phyloP scores from a whole-genome alignment of 805 yeast genomes.

The Wickerhamomyces bovis region DNA sequence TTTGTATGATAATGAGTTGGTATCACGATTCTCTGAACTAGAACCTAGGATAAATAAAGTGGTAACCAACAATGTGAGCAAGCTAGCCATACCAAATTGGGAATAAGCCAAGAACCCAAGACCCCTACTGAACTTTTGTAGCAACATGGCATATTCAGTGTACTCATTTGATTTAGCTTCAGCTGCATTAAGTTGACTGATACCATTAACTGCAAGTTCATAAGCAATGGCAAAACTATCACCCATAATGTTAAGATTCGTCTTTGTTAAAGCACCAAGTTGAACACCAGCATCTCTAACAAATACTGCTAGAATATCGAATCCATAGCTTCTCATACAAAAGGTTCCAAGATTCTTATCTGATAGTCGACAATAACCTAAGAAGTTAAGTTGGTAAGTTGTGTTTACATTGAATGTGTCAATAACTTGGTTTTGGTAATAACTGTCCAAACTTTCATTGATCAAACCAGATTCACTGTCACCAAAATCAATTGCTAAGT shows the following conservation, averaged over 20 bases:
- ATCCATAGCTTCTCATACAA: slow-evolving; percentile 36
- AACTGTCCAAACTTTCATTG: slow-evolving; percentile 19
- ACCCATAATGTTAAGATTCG: slow-evolving; percentile 34
- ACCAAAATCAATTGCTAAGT: slow-evolving; percentile 40
- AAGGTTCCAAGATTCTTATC: slow-evolving; percentile 10
- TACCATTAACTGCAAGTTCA: slow-evolving; percentile 28
- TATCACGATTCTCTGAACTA: not conserved
- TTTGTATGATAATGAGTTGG: not conserved
- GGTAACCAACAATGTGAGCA: not conserved
- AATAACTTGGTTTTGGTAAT: slow-evolving; percentile 28
- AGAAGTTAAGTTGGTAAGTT: slow-evolving; percentile 36
- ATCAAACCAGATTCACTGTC: slow-evolving; percentile 16
- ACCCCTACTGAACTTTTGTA: slow-evolving; percentile 23
- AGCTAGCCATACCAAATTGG: slow-evolving; percentile 7
- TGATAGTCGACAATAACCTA: slow-evolving; percentile 44
- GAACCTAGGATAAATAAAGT: slow-evolving; percentile 4
- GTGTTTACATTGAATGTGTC: slow-evolving; percentile 41
- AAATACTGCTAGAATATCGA: slow-evolving; percentile 42
- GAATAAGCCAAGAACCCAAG: slow-evolving; percentile 15
- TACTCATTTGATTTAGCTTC: slow-evolving; percentile 13
- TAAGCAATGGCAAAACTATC: slow-evolving; percentile 36
- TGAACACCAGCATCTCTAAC: slow-evolving; percentile 46
- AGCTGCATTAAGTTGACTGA: slow-evolving; percentile 19
- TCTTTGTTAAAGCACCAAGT: slow-evolving; percentile 35
- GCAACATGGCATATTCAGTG: slow-evolving; percentile 21